Percentiles rank a stretch among this genome's conserved stretches.
phyloP scores from a whole-genome alignment of 305 asterid genomes.

The Rubia tinctorum region DNA sequence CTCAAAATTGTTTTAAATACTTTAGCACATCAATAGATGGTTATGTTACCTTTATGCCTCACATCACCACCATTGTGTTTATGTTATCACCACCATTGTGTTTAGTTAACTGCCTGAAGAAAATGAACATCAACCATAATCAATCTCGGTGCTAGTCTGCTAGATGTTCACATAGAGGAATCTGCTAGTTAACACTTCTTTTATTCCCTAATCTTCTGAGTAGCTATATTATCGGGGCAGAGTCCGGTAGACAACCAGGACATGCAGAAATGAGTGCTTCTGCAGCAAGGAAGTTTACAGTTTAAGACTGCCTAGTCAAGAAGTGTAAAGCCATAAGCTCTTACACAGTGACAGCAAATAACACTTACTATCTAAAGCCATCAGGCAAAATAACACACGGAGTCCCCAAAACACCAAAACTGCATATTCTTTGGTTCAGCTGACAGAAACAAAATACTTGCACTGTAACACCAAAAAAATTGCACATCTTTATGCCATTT shows the following conservation, averaged over 20 bases:
- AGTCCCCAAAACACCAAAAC: not conserved
- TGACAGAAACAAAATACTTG: not conserved
- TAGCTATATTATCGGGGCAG: not conserved
- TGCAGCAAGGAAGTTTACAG: not conserved
- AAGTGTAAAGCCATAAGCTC: not conserved
- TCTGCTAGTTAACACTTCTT: not conserved
- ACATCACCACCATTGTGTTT: too few species aligned
- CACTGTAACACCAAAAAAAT: not conserved
- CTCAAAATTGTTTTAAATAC: too few species aligned
- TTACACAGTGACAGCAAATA: not conserved
- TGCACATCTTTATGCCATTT: not conserved
- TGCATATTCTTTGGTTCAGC: not conserved
- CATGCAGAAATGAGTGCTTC: not conserved
- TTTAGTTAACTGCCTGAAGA: not conserved
- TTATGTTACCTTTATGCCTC: too few species aligned
- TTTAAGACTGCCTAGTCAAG: not conserved
- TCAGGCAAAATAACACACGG: not conserved
- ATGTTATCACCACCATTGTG: too few species aligned
- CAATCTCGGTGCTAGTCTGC: not conserved
- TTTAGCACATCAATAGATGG: too few species aligned
- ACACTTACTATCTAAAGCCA: not conserved
- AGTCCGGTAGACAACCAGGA: not conserved
- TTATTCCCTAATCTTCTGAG: not conserved
- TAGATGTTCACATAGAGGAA: not conserved
- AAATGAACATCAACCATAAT: not conserved